Evolutionary conservation across 257 asterid genomes (phyloP).

Genomic region (Anisodus acutangulus): DNA sequence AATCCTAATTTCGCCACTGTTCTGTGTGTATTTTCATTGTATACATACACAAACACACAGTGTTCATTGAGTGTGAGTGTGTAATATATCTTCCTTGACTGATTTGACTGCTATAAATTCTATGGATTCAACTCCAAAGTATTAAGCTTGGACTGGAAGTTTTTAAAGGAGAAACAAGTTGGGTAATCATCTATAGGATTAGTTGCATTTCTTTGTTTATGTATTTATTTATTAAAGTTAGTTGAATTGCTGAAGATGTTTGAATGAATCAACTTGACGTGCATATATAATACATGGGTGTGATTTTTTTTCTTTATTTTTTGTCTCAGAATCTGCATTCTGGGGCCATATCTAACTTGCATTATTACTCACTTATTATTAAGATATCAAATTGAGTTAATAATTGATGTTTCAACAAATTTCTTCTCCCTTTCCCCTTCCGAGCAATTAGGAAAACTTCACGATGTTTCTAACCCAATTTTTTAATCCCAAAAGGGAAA

Average conservation of each 20-base stretch:
- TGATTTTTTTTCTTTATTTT: background rate
- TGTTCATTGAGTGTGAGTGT: background rate
- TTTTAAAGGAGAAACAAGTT: background rate
- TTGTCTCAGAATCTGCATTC: background rate
- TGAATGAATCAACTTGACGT: slow-evolving; percentile 24
- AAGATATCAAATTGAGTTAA: slow-evolving; percentile 15
- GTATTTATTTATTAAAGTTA: background rate
- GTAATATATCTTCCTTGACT: background rate
- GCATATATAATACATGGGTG: background rate
- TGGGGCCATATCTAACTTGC: slow-evolving; percentile 13
- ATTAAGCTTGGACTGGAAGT: background rate
- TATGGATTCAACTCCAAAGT: background rate
- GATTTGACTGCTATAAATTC: background rate
- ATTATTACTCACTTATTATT: slow-evolving; percentile 6
- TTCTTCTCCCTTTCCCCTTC: slow-evolving; percentile 10
- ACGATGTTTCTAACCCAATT: background rate
- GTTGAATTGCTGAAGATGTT: background rate
- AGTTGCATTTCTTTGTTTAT: background rate
- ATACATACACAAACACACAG: background rate
- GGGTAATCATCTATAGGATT: background rate
- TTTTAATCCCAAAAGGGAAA: background rate
- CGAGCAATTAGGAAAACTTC: background rate
- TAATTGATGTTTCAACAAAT: slow-evolving; percentile 25
- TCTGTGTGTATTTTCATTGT: background rate
- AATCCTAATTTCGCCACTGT: background rate